These are phyloP conservation scores for Rutstroemia sydowiana DNA, from an alignment of 2,329 filamentous ascomycete genomes.

Conservation along the genomic window DNA sequence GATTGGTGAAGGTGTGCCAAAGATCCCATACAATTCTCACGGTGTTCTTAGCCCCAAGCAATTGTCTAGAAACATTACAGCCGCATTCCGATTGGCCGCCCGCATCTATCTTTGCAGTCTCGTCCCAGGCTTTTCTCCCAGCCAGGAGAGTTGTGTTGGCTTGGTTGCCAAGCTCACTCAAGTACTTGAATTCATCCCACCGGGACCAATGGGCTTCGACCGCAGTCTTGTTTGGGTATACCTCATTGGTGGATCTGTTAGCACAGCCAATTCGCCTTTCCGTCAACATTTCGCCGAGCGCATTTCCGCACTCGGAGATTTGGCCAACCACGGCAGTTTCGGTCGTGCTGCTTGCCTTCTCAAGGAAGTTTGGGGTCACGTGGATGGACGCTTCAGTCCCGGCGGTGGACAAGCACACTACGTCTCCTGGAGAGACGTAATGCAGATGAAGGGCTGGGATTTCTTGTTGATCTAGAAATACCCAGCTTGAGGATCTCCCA, in stretches of 20 bases:
- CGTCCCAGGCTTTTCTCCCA: constrained; percentile 77
- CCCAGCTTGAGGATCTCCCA: constrained; percentile 14
- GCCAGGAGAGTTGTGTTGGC: constrained; percentile 64
- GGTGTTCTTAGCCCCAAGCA: constrained; percentile 75
- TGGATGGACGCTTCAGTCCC: constrained; percentile 47
- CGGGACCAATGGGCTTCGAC: constrained; percentile 76
- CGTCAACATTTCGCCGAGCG: constrained; percentile 72
- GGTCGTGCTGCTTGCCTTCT: constrained; percentile 74
- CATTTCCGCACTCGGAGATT: constrained; percentile 64
- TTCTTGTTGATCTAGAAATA: constrained; percentile 73
- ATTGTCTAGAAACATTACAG: constrained; percentile 80
- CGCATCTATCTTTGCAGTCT: constrained; percentile 96
- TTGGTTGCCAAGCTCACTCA: constrained; percentile 72
- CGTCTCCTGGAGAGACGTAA: constrained; percentile 91
- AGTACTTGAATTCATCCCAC: constrained; percentile 74
- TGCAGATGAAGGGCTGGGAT: constrained; percentile 87
- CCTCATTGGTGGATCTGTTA: constrained; percentile 76
- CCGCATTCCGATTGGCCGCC: constrained; percentile 83
- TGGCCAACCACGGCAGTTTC: constrained; percentile 76
- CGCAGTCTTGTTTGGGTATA: constrained; percentile 90
- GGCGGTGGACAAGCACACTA: constrained; percentile 45
- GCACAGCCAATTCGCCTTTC: constrained; percentile 65
- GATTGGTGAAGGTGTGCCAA: constrained; percentile 48
- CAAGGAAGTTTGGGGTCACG: constrained; percentile 70
- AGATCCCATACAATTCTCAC: constrained; percentile 56